Evolutionary conservation across 208 protist species (phyloP).

Genomic region (Paratrypanosoma confusum): DNA sequence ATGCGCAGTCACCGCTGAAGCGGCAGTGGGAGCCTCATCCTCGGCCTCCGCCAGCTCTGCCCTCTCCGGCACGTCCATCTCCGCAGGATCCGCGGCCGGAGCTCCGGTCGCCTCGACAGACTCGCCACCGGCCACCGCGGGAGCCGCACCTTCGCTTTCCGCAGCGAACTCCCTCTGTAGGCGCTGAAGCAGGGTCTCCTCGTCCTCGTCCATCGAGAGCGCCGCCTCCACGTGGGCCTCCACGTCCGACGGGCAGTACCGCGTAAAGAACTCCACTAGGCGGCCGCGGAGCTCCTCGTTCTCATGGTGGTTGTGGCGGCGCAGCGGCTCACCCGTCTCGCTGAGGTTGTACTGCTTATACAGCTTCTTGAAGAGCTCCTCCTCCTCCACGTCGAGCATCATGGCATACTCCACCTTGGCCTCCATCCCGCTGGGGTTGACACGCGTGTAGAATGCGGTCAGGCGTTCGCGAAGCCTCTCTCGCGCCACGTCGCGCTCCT

Average conservation of each 20-base stretch:
- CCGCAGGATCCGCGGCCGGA: too few species aligned
- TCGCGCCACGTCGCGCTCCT: too few species aligned
- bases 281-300: neutral
- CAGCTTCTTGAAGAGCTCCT: conserved; percentile 6
- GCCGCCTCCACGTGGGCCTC: neutral
- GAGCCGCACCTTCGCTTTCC: too few species aligned
- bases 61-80: too few species aligned
- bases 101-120: too few species aligned
- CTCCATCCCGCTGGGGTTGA: conserved; percentile 5
- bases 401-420: conserved; percentile 8
- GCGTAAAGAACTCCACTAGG: neutral
- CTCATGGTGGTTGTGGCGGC: neutral
- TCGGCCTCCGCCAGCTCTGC: too few species aligned
- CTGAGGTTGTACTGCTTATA: conserved; percentile 7
- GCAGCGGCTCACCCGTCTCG: conserved; percentile 1
- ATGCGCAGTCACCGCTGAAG: too few species aligned
- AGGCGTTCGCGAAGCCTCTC: neutral
- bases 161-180: too few species aligned
- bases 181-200: neutral
- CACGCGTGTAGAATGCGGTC: conserved; percentile 3
- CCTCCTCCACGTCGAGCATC: conserved; percentile 1
- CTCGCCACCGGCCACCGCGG: too few species aligned
- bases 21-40: too few species aligned
- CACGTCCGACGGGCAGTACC: neutral
- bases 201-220: neutral